Conservation (phyloP, 2,329 filamentous ascomycete species). For the Basipetospora chlamydospora region DNA sequence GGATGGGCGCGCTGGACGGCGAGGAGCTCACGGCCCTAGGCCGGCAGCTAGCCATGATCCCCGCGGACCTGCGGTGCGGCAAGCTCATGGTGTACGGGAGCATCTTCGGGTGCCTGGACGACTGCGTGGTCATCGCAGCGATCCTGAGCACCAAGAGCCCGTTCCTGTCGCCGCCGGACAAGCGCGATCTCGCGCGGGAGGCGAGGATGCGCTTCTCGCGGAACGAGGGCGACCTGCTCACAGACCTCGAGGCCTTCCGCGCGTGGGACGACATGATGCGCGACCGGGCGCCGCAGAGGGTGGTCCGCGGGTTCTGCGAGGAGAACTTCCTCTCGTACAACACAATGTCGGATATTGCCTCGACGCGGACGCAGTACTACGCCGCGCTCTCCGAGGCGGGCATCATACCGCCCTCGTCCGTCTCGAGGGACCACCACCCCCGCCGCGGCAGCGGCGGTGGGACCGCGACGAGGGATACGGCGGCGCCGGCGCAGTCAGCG, state of each 20-base stretch:
- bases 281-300: conserved; percentile 42
- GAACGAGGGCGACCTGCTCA: conserved; percentile 75
- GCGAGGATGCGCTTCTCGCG: conserved; percentile 60
- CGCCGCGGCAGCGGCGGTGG: too few species aligned
- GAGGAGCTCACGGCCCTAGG: conserved; percentile 81
- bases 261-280: conserved; percentile 59
- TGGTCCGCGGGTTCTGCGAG: conserved; percentile 64
- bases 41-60: conserved; percentile 86
- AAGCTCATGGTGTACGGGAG: conserved; percentile 94
- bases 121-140: conserved; percentile 75
- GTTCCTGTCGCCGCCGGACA: conserved; percentile 72
- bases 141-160: conserved; percentile 83
- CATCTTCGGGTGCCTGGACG: conserved; percentile 83
- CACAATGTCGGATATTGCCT: conserved; percentile 75
- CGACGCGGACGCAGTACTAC: conserved; percentile 75
- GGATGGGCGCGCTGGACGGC: conserved; percentile 81
- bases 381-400: conserved; percentile 74
- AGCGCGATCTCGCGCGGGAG: conserved; percentile 66
- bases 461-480: too few species aligned
- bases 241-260: conserved; percentile 72
- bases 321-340: conserved; percentile 73
- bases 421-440: not conserved
- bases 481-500: too few species aligned
- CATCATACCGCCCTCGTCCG: conserved; percentile 39
- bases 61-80: conserved; percentile 79